Percentiles rank a stretch among this genome's conserved stretches.
Evolutionary conservation across 805 yeast species (phyloP).

Genomic region (Teunomyces tritomae): DNA sequence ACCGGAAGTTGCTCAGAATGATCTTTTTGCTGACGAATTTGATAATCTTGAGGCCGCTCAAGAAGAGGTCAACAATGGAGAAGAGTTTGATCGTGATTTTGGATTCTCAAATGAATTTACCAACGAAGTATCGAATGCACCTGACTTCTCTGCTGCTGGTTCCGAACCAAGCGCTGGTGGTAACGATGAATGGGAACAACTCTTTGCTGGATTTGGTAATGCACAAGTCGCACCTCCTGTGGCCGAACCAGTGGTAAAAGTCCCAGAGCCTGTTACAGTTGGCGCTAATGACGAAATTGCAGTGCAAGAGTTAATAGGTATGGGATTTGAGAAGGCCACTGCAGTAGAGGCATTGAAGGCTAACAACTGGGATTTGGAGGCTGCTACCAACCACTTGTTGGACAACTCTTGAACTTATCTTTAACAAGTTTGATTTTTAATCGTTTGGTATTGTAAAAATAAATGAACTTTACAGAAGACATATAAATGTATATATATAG

Average conservation of each 20-base stretch:
- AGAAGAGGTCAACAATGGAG: constrained; percentile 23
- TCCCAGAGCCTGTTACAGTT: constrained; percentile 14
- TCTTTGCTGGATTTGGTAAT: constrained; percentile 85
- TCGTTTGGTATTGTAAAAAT: not conserved
- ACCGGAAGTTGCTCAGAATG: constrained; percentile 14
- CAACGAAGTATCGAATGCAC: constrained; percentile 10
- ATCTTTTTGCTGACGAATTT: constrained; percentile 38
- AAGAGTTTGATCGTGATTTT: constrained; percentile 24
- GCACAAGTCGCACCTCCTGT: constrained; percentile 14
- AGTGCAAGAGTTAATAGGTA: constrained; percentile 66
- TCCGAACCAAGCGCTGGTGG: constrained; percentile 12
- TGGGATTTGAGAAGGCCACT: constrained; percentile 77
- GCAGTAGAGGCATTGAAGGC: constrained; percentile 66
- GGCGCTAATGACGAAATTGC: constrained; percentile 52
- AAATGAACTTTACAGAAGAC: not conserved
- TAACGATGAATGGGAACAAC: constrained; percentile 89
- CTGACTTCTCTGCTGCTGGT: constrained; percentile 13
- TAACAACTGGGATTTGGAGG: constrained; percentile 73
- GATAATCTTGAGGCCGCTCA: constrained; percentile 36
- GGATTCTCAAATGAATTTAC: constrained; percentile 32
- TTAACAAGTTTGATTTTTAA: not conserved
- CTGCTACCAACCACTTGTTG: constrained; percentile 81
- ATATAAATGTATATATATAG: not conserved
- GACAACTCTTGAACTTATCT: constrained; percentile 54
- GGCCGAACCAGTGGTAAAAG: constrained; percentile 8